Evolutionary conservation across 345 rosid genomes (phyloP).

Genomic region (Abelmoschus esculentus): DNA sequence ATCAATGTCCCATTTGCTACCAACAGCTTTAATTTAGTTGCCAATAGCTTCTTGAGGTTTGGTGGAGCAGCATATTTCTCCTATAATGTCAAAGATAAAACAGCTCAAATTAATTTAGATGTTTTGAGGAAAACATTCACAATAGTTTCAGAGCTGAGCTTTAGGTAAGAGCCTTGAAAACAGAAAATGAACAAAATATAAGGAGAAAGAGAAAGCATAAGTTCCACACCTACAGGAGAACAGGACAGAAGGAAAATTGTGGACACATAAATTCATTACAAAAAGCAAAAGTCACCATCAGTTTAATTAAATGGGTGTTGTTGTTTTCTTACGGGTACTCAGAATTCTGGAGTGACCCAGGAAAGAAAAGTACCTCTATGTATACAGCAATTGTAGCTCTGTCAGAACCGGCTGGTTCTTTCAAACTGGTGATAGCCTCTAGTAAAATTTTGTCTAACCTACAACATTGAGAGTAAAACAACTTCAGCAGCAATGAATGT

Average conservation of each 20-base stretch:
- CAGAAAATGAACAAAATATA: neutral
- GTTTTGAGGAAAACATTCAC: slow-evolving; percentile 3
- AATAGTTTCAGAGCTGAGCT: neutral
- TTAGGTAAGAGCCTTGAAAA: neutral
- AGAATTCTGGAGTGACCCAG: neutral
- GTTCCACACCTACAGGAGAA: neutral
- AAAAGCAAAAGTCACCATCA: neutral
- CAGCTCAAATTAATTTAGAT: slow-evolving; percentile 9
- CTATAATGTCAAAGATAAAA: neutral
- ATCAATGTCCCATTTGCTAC: slow-evolving; percentile 63
- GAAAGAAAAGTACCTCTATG: slow-evolving; percentile 55
- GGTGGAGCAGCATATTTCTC: slow-evolving; percentile 28
- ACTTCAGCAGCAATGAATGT: slow-evolving; percentile 5
- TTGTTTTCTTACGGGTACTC: neutral
- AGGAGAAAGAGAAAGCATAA: neutral
- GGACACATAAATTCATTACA: neutral
- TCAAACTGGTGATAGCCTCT: slow-evolving; percentile 76
- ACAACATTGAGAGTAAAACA: slow-evolving; percentile 21
- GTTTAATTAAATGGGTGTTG: neutral
- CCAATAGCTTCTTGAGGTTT: slow-evolving; percentile 70
- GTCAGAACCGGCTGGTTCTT: slow-evolving; percentile 36
- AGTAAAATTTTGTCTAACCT: slow-evolving; percentile 76
- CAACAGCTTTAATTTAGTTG: slow-evolving; percentile 67
- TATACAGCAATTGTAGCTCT: slow-evolving; percentile 42
- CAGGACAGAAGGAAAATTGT: neutral